Base-by-base conservation (phyloP, 495 filamentous ascomycete genomes). In the Bathelium albidoporum region DNA sequence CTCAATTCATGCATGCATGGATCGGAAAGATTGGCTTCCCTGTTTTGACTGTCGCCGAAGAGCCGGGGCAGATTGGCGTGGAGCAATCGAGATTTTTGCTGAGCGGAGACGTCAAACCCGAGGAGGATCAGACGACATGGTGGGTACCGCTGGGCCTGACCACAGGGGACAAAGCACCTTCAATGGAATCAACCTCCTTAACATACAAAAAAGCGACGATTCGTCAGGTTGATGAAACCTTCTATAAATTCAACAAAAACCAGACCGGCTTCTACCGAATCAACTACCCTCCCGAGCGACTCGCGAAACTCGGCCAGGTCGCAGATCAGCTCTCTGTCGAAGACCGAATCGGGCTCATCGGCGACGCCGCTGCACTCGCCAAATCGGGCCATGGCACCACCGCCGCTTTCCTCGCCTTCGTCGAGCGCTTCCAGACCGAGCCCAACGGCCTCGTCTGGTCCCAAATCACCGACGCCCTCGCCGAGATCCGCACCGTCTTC, bases 21-120 rank as follows among this genome's bases (percentile, higher is more conserved):
- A 96, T 97, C 68, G 86, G 87, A 59, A 89, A 90, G 72, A 91
- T 98, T 68, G 94, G 94, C 1, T 96, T 95, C 76, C 94, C 94
- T 0, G 85, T 97, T 32, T 74, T 98, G 10, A 95, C 88, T 2
- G 80, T 97, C 22, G 82, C 85, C 20, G 94, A 97, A 74, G 87
- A 90, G 68, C 82, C 87, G 36, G 84, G 86, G 28, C 86, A 93
- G 69, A 88, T 98, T 64, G 80, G 83, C 36, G 75, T 97, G 59
- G 87, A 86, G 62, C 94, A 98, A 75, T 85, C 80, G 49, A 87
- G 94, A 63, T 98, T 96, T 80, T 79, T 98, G 18, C 87, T 85
- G 44, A 91, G 90, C 32, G 94, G 94, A 16, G 94, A 97, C 73
- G 86, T 87, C 52, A 87, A 84, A 70, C 79, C 86, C 1, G 85